These are phyloP conservation scores for Periconia sp. DNA, from an alignment of 2,329 filamentous ascomycete species.

Conservation along the genomic window DNA sequence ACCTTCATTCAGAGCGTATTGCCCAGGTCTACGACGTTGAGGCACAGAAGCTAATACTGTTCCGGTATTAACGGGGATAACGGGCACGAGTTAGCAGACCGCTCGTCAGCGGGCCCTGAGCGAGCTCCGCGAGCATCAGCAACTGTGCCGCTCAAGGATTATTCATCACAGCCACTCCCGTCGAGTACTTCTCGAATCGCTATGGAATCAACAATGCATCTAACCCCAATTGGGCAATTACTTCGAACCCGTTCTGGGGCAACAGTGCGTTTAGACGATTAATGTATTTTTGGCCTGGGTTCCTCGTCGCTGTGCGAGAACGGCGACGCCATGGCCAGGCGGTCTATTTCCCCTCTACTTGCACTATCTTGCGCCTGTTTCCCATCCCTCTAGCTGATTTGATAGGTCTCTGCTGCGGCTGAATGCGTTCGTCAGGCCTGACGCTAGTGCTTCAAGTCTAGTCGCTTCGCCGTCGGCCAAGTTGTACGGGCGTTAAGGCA, in stretches of 20 bases:
- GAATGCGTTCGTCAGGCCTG: background rate
- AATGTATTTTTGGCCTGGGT: no score
- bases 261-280: no score
- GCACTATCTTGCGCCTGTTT: background rate
- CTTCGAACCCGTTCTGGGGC: no score
- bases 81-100: no score
- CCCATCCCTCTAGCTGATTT: background rate
- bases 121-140: background rate
- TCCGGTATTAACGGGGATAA: no score
- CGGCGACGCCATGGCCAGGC: no score
- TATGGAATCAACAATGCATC: background rate
- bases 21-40: no score
- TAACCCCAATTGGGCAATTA: background rate
- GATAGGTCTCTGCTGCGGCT: background rate
- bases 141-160: constrained; percentile 1
- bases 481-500: background rate
- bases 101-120: no score
- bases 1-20: no score
- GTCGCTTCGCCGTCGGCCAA: constrained; percentile 1
- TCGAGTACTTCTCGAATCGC: background rate
- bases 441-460: constrained; percentile 1
- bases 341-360: background rate
- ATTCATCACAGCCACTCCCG: constrained; percentile 6
- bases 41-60: no score
- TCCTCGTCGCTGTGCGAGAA: no score